These are phyloP conservation scores for Polyporus tsugae DNA, from an alignment of 1,284 basidiomycete species.

Conservation along the genomic window DNA sequence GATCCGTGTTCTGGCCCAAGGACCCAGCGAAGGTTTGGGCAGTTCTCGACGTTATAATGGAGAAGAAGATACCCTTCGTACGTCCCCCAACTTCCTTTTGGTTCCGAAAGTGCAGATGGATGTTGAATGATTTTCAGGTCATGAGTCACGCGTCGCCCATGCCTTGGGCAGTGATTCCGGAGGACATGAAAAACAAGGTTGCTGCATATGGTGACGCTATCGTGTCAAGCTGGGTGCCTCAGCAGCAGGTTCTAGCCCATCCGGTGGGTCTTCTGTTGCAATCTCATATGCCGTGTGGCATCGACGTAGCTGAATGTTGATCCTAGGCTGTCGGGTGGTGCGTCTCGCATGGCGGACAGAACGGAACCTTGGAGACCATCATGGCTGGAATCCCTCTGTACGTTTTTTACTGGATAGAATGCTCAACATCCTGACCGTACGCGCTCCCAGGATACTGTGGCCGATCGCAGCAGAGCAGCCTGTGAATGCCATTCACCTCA, in stretches of 20 bases:
- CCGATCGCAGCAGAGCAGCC: slow-evolving; percentile 37
- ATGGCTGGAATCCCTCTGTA: slow-evolving; percentile 23
- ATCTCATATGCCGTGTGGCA: background rate
- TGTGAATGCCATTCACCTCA: slow-evolving; percentile 29
- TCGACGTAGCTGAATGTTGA: background rate
- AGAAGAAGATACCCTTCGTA: slow-evolving; percentile 31
- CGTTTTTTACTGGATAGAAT: background rate
- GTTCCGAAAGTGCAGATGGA: background rate
- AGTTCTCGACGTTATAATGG: slow-evolving; percentile 27
- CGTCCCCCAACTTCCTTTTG: background rate
- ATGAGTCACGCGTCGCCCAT: slow-evolving; percentile 1
- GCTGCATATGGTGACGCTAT: slow-evolving; percentile 8
- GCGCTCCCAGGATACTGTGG: slow-evolving; percentile 34
- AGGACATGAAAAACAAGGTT: slow-evolving; percentile 5
- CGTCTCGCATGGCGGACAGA: slow-evolving; percentile 7
- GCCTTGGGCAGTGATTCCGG: background rate
- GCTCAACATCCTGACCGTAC: background rate
- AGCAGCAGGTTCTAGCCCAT: slow-evolving; percentile 15
- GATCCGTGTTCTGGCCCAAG: slow-evolving; percentile 30
- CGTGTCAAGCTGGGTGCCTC: slow-evolving; percentile 16
- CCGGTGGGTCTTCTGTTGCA: background rate
- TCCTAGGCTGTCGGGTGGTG: background rate
- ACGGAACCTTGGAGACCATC: slow-evolving; percentile 24
- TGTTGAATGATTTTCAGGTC: background rate
- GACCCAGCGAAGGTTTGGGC: slow-evolving; percentile 25